Percentiles rank a stretch among this genome's conserved stretches.
Conservation (phyloP, 768 basidiomycete species). For the Leccinum subtestaceum region DNA sequence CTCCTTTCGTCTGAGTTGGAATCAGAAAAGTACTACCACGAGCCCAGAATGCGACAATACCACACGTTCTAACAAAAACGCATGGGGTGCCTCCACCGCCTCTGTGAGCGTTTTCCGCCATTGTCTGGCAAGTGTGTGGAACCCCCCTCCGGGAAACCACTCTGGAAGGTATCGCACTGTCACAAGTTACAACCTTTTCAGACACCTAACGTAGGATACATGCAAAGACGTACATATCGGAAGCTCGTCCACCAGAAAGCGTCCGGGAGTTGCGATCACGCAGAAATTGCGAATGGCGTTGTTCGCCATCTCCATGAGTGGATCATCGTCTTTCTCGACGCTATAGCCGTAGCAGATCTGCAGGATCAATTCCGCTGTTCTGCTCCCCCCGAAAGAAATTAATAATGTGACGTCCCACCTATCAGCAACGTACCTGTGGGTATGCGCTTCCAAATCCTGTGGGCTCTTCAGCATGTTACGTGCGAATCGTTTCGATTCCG, state of each 20-base stretch:
- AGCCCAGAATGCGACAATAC: background rate
- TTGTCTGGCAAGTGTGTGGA: constrained; percentile 9
- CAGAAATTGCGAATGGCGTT: constrained; percentile 19
- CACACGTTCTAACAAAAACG: constrained; percentile 13
- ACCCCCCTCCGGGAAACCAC: constrained; percentile 24
- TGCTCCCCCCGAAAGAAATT: constrained; percentile 22
- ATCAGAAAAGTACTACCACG: background rate
- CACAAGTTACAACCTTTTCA: background rate
- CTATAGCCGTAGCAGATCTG: constrained; percentile 37
- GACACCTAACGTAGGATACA: background rate
- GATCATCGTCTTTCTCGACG: constrained; percentile 31
- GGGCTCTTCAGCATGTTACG: constrained; percentile 3
- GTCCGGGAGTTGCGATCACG: background rate
- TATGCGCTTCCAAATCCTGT: constrained; percentile 3
- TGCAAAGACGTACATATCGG: constrained; percentile 7
- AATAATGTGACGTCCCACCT: background rate
- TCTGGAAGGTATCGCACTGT: constrained; percentile 17
- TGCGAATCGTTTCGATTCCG: constrained; percentile 4
- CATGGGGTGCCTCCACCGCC: background rate
- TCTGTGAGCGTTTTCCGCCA: constrained; percentile 8
- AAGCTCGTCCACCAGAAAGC: constrained; percentile 11
- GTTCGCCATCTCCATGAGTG: constrained; percentile 29
- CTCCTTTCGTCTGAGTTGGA: constrained; percentile 4
- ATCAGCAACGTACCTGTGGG: background rate
- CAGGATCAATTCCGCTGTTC: constrained; percentile 31